A percentile compares a stretch with the other conserved stretches of the same genome.
Conservation (phyloP, 192 early-diverging fungal species). For the Dimargaris verticillata region DNA sequence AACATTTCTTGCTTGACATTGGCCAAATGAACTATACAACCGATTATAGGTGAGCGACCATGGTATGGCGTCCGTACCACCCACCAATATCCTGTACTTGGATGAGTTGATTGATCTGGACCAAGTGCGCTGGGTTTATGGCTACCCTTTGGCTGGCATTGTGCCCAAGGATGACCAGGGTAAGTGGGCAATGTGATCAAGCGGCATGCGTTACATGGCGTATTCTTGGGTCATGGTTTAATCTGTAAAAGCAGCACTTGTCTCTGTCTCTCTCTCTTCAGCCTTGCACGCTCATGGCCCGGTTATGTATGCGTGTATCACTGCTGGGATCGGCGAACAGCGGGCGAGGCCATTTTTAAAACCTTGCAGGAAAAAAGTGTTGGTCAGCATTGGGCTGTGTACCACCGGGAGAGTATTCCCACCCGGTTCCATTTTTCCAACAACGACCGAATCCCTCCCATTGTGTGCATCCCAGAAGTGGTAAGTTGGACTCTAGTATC, state of each 20-base stretch:
- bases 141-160: constrained; percentile 45
- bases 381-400: constrained; percentile 42
- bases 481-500: too few relatives aligned
- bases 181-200: too few relatives aligned
- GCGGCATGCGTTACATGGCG: too few relatives aligned
- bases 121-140: constrained; percentile 34
- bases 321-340: too few relatives aligned
- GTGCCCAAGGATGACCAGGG: constrained; percentile 30
- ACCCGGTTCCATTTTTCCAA: constrained; percentile 48
- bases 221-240: too few relatives aligned
- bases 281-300: too few relatives aligned
- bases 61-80: constrained; percentile 54
- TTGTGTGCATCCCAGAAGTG: constrained; percentile 47
- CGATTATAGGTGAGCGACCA: constrained; percentile 65
- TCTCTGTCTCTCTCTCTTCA: too few relatives aligned
- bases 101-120: constrained; percentile 51
- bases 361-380: constrained; percentile 29
- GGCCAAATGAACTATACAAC: constrained; percentile 44
- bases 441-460: constrained; percentile 51
- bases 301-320: too few relatives aligned
- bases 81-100: constrained; percentile 43
- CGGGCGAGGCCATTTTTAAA: constrained; percentile 37
- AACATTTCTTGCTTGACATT: too few relatives aligned
- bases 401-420: constrained; percentile 56
- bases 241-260: too few relatives aligned